Evolutionary conservation across 371 early-diverging fungal genomes (phyloP), one percentile per base, ranked within the genome.

Genomic region (Mortierella sp.): DNA sequence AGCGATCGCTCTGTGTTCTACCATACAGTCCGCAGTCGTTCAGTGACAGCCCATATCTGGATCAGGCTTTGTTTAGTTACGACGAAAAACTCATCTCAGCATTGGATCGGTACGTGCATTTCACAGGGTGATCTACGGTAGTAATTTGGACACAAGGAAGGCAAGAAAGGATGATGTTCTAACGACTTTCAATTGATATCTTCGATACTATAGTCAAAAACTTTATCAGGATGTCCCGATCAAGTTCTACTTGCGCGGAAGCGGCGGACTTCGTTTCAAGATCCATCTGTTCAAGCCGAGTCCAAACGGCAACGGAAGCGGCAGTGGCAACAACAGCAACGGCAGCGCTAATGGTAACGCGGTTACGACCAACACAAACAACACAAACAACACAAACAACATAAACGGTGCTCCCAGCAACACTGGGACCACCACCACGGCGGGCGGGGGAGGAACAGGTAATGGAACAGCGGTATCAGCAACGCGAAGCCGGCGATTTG

Each of bases 1-100:
- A 88, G 70, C 88, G 93, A 0, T 82, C 91, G 4, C 88, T 93
- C 10, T 78, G 89, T 35, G 78, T 83, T 8, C 87, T 94, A 0
- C 95, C 95, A 0, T 77, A 88, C 58, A 90, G 91, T 68, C 89
- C 93, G 3, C 95, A 95, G 72, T 89, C 89, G 3, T 85, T 89
- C 65, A 83, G 89, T 38, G 92, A 92, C 60, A 89, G 89, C 41
- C 93, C 95, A 2, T 93, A 91, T 72, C 89, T 93, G 35, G 92
- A 95, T 78, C 91, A 88, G 24, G 79, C 84, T 24, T 56, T 94
- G 43, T 95, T 90, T 79, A 88, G 87, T 72, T 95, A 91, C 81
- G 93, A 95, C 79, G 93, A 93, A 46, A 92, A 92, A 74, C 77
- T 88, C 43, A 89, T 93, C 16, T 91, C 89, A 16, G 88, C 88